Percentiles rank a stretch among this genome's conserved stretches.
These are phyloP conservation scores for Heracleum sosnowskyi DNA, from an alignment of 129 eudicot genomes.

Conservation along the genomic window DNA sequence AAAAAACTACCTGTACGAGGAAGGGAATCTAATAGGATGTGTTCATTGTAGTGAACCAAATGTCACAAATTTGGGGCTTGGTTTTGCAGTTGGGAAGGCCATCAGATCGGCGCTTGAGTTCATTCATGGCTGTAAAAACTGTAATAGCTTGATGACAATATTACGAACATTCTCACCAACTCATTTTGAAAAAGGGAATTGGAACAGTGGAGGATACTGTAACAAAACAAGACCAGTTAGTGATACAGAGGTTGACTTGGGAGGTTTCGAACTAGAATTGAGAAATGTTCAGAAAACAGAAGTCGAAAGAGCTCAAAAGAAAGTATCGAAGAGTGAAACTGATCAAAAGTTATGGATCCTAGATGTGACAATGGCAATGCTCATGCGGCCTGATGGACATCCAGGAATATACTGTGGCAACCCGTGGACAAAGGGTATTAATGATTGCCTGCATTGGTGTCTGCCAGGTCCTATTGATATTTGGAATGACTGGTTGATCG, in stretches of 20 bases:
- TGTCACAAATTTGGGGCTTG: slow-evolving; percentile 20
- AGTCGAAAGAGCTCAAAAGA: slow-evolving; percentile 28
- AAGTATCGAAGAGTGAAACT: background rate
- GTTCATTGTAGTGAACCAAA: slow-evolving; percentile 37
- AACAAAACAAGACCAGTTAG: slow-evolving; percentile 28
- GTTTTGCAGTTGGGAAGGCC: slow-evolving; percentile 26
- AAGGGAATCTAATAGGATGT: slow-evolving; percentile 27
- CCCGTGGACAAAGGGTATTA: slow-evolving; percentile 42
- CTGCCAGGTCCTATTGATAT: slow-evolving; percentile 55
- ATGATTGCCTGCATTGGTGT: slow-evolving; percentile 56
- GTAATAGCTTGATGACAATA: slow-evolving; percentile 20
- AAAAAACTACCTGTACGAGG: slow-evolving; percentile 27
- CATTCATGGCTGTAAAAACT: slow-evolving; percentile 28
- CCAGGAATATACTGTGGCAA: slow-evolving; percentile 38
- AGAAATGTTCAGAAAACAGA: slow-evolving; percentile 32
- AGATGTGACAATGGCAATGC: slow-evolving; percentile 41
- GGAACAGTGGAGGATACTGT: slow-evolving; percentile 46
- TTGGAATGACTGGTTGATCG: slow-evolving; percentile 42
- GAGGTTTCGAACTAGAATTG: slow-evolving; percentile 11
- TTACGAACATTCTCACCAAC: slow-evolving; percentile 45
- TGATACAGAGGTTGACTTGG: slow-evolving; percentile 10
- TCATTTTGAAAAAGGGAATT: slow-evolving; percentile 47
- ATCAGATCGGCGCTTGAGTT: slow-evolving; percentile 23
- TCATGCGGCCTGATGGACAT: slow-evolving; percentile 49
- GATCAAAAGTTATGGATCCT: slow-evolving; percentile 28